Evolutionary conservation across 2,329 filamentous ascomycete species (phyloP), one percentile per base, ranked within the genome.

Genomic region (Fusarium coffeatum): DNA sequence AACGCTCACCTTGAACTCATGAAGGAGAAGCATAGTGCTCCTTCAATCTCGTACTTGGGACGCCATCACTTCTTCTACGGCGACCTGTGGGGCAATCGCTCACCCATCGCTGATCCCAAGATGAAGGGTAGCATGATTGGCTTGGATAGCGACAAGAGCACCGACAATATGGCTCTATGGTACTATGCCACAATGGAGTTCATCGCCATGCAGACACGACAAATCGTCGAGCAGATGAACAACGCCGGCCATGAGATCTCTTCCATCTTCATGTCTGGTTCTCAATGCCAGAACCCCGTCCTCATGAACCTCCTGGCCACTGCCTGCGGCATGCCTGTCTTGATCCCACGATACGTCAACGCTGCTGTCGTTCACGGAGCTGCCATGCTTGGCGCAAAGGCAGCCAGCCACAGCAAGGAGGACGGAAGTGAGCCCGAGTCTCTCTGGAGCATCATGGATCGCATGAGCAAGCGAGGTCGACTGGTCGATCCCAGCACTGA

Each of bases 21-120:
- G 84, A 87, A 87, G 25, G 87, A 90, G 74, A 90, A 90, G 75
- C 81, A 83, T 25, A 83, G 86, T 4, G 93, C 93, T 4, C 94
- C 94, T 0, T 89, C 89, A 55, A 87, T 98, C 68, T 91, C 93
- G 20, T 97, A 94, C 80, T 86, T 99, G 3, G 94, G 90, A 15
- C 92, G 95, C 11, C 95, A 99, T 81, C 92, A 97, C 83, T 99
- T 99, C 88, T 97, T 99, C 84, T 99, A 99, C 80, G 96, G 96
- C 69, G 96, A 99, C 78, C 86, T 98, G 6, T 98, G 97, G 87
- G 96, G 96, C 66, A 99, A 99, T 83, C 91, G 96, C 42, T 97
- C 94, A 22, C 96, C 96, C 2, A 88, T 99, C 61, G 95, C 96
- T 6, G 94, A 99, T 77, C 86, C 95, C 27, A 92, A 90, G 81